Base-by-base conservation (phyloP, 2,329 filamentous ascomycete species). In the Plenodomus biglobosus region DNA sequence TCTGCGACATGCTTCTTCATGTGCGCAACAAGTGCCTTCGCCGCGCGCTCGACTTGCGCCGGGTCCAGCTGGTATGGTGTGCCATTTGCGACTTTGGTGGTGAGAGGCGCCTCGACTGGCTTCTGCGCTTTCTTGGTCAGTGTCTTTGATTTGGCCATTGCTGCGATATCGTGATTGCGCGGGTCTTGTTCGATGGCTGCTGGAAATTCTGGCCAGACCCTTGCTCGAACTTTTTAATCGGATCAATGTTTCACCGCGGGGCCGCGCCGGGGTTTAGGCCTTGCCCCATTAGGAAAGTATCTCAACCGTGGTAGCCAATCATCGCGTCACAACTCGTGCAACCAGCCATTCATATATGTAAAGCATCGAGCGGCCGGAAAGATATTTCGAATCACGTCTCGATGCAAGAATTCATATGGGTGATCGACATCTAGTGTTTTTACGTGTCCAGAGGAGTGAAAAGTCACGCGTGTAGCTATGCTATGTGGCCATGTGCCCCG, bases 11-110 rank as follows among this genome's bases (percentile, higher is more conserved):
- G 73, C 57, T 76, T 76, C 66, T 79, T 78, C 63, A 84, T 81
- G 63, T 83, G 79, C 60, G 76, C 71, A 56, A 85, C 70, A 42
- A 86, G 77, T 20, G 83, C 82, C 49, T 76, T 78, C 34, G 82
- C 81, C 53, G 84, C 84, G 72, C 78, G 80, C 52, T 80, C 69
- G 43, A 82, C 82, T 75, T 86, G 72, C 20, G 65, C 58, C 11
- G 72, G 60, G 58, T 78, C 75, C 39, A 79, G 66, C 50, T 75
- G 69, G 60, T 75, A 75, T 10, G 72, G 71, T 15, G 66, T 63
- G 44, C 62, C 69, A 60, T 68, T 66, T 16, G 61, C 48, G 40
- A 57, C 59, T 56, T 70, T 73, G 36, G 66, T 72, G 32, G 71
- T 69, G 34, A 74, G 59, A 11, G 66, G 62, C 44, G 64, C 70